phyloP scores from a whole-genome alignment of 441 rosid genomes.

The Adansonia gregorii region DNA sequence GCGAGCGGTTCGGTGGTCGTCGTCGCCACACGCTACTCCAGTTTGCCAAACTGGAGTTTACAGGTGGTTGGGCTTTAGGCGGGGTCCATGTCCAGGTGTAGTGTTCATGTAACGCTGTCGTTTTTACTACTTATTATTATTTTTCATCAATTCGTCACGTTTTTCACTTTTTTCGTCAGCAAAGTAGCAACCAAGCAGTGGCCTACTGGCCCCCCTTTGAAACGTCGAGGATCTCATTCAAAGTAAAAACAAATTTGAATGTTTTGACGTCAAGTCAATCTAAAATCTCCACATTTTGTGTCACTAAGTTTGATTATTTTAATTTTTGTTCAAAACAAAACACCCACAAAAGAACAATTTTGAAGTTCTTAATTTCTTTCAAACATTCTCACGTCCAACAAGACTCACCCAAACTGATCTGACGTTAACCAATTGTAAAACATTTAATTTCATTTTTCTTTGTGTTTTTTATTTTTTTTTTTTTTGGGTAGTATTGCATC shows the following conservation, averaged over 20 bases:
- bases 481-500: not conserved
- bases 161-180: not conserved
- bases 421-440: not conserved
- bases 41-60: conserved; percentile 12
- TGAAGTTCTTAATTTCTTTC: not conserved
- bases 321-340: not conserved
- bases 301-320: not conserved
- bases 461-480: too few relatives aligned
- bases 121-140: not conserved
- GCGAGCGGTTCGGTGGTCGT: conserved; percentile 30
- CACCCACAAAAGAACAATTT: not conserved
- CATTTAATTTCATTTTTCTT: not conserved
- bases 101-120: not conserved
- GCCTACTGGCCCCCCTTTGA: not conserved
- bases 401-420: not conserved
- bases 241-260: conserved; percentile 6
- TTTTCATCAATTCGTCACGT: not conserved
- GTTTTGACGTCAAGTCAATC: not conserved
- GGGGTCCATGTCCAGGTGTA: conserved; percentile 23
- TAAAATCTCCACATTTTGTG: not conserved
- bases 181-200: not conserved
- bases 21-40: conserved; percentile 29
- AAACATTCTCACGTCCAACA: not conserved
- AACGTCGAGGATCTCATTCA: not conserved
- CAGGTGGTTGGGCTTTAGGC: conserved; percentile 25